These are phyloP conservation scores for Bidens hawaiensis DNA, from an alignment of 140 eudicot genomes.

Conservation along the genomic window DNA sequence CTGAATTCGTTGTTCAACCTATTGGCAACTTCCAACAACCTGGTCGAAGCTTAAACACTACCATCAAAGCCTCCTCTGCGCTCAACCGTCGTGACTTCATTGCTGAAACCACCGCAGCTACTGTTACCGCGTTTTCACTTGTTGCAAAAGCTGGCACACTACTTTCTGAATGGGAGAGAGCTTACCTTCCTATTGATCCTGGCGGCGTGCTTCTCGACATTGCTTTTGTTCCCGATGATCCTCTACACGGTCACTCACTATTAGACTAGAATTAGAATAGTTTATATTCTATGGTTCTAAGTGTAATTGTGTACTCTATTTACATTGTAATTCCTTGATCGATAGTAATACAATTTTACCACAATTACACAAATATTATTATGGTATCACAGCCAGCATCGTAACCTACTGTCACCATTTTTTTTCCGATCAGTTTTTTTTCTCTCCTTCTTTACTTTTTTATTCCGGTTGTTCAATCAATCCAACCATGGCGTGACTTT, in stretches of 20 bases:
- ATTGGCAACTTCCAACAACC: conserved; percentile 20
- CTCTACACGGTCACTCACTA: conserved; percentile 60
- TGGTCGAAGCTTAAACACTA: conserved; percentile 1
- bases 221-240: conserved; percentile 92
- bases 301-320: no score
- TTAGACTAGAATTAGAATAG: no score
- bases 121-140: conserved; percentile 55
- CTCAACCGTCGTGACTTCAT: conserved; percentile 55
- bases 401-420: no score
- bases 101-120: conserved; percentile 48
- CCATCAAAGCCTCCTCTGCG: conserved; percentile 41
- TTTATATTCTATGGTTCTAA: no score
- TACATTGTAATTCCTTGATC: no score
- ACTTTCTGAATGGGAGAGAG: conserved; percentile 98
- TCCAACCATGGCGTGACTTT: no score
- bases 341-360: no score
- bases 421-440: no score
- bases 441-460: no score
- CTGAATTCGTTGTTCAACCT: conserved; percentile 31
- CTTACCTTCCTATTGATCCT: conserved; percentile 87
- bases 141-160: conserved; percentile 45
- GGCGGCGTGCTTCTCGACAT: conserved; percentile 97
- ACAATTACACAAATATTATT: no score
- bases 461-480: no score
- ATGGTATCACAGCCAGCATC: no score